Percentiles rank a stretch among this genome's conserved stretches.
Evolutionary conservation across 164 flowering plant genomes (phyloP).

Genomic region (Litsea cubeba): DNA sequence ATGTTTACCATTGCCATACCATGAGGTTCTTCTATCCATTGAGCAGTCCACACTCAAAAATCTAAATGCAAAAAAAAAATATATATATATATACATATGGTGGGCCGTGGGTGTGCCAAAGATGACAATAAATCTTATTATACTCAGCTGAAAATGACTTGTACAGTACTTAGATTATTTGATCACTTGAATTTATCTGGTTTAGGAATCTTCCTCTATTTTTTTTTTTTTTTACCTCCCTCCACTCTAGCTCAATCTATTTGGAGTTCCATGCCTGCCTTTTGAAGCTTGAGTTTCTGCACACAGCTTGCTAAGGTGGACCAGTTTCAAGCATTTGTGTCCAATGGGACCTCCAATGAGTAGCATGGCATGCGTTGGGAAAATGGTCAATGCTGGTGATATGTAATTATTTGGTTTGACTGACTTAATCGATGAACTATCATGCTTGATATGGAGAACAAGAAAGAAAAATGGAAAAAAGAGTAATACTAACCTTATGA

Average conservation of each 20-base stretch:
- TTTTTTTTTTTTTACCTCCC: background rate
- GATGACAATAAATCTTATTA: background rate
- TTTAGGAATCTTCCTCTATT: background rate
- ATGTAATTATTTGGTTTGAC: slow-evolving; percentile 3
- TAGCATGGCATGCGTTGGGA: background rate
- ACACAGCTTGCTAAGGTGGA: background rate
- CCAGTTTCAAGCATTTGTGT: too few species aligned
- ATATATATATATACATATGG: background rate
- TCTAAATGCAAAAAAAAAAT: too few species aligned
- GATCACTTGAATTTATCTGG: background rate
- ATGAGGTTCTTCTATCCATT: background rate
- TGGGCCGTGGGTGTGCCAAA: background rate
- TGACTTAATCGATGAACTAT: background rate
- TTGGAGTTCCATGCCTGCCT: background rate
- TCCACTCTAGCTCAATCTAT: background rate
- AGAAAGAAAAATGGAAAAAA: background rate
- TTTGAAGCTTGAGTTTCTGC: background rate
- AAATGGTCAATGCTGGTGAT: background rate
- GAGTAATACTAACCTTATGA: background rate
- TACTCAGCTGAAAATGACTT: background rate
- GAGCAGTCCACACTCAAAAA: background rate
- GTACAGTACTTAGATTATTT: background rate
- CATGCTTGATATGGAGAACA: background rate
- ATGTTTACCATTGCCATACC: background rate
- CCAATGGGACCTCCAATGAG: background rate